These are phyloP conservation scores for Rehmannia glutinosa DNA, from an alignment of 257 asterid species.

Conservation along the genomic window DNA sequence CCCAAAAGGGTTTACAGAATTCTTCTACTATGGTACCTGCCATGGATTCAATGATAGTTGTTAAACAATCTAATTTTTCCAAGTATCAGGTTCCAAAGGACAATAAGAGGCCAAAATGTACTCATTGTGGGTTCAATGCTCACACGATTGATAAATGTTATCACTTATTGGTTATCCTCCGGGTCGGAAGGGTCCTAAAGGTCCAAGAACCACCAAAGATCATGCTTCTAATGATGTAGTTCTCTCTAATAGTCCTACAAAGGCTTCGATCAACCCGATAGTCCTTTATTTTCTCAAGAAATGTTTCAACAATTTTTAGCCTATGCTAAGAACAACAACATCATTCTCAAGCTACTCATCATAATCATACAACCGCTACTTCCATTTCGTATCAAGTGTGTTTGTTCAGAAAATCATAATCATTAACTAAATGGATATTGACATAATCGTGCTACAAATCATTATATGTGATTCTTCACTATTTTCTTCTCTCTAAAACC, in stretches of 20 bases:
- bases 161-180: background rate
- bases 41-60: too few relatives aligned
- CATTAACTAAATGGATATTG: background rate
- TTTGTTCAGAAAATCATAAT: background rate
- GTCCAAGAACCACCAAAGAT: background rate
- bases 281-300: background rate
- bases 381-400: background rate
- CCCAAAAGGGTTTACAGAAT: too few relatives aligned
- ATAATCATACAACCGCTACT: background rate
- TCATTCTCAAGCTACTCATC: accelerated
- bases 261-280: too few relatives aligned
- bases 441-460: background rate
- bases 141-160: background rate
- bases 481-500: background rate
- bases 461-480: background rate
- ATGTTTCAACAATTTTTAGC: background rate
- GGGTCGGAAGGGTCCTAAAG: background rate
- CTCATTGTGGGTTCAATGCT: background rate
- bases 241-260: too few relatives aligned
- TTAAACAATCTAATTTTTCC: too few relatives aligned
- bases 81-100: background rate
- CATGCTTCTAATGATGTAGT: background rate
- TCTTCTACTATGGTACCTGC: too few relatives aligned
- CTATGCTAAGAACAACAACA: background rate
- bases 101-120: background rate